Evolutionary conservation across 2,329 filamentous ascomycete species (phyloP), one percentile per base, ranked within the genome.

Genomic region (Fusarium succisae): DNA sequence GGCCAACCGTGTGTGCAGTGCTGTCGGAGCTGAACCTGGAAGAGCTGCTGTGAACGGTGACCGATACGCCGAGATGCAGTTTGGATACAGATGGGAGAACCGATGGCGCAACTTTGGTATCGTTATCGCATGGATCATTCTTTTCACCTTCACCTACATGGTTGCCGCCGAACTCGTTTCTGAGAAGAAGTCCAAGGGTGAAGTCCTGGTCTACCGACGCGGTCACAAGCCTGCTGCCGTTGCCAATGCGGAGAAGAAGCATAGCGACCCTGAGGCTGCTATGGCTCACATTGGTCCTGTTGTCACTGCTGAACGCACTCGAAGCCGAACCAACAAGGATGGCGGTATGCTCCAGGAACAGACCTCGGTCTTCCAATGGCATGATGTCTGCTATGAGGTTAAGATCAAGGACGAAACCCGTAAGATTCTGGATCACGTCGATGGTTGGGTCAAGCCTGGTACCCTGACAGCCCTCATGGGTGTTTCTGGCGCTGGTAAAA

Each of bases 401-500:
- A 92, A 93, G 81, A 95, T 97, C 83, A 97, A 97, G 85, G 86
- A 87, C 20, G 90, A 96, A 77, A 84, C 87, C 4, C 89, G 94
- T 22, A 90, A 92, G 48, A 93, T 98, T 77, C 85, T 98, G 67
- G 92, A 98, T 77, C 87, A 96, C 71, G 93, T 98, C 18, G 93
- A 97, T 79, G 95, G 95, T 41, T 98, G 94, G 93, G 94, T 98
- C 68, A 96, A 97, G 83, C 95, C 95, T 7, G 95, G 95, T 68
- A 97, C 94, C 22, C 82, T 97, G 61, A 98, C 95, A 18, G 95
- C 94, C 44, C 87, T 97, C 7, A 98, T 98, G 95, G 93, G 94
- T 84, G 94, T 95, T 13, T 95, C 93, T 38, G 95, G 95, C 75
- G 95, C 95, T n/a, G 95, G 95, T 66, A 98, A 98, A 83, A 98